Conservation (phyloP, 2,329 filamentous ascomycete genomes). For the Hymenoscyphus salicellus region DNA sequence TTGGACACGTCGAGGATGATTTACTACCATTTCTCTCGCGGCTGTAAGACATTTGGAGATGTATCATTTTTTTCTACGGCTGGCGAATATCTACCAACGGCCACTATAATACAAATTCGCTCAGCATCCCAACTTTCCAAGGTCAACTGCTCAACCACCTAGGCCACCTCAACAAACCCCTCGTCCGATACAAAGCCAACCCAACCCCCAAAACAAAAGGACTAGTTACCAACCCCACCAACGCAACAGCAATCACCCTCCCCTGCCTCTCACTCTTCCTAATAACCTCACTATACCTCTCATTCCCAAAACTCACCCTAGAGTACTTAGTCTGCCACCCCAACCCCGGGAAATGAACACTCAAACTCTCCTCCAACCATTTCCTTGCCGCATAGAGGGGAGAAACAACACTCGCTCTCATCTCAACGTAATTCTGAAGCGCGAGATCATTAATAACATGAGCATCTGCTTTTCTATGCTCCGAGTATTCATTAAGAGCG, state of each 20-base stretch:
- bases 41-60: too few species aligned
- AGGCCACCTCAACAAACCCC: background rate
- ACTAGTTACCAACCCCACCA: slow-evolving; percentile 20
- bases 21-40: too few species aligned
- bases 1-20: too few species aligned
- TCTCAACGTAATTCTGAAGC: slow-evolving; percentile 87
- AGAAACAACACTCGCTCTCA: slow-evolving; percentile 81
- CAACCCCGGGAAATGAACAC: slow-evolving; percentile 68
- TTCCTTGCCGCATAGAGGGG: slow-evolving; percentile 78
- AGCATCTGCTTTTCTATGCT: slow-evolving; percentile 70
- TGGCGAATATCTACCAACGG: too few species aligned
- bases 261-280: slow-evolving; percentile 67
- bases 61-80: too few species aligned
- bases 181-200: slow-evolving; percentile 23
- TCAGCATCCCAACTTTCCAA: background rate
- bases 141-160: background rate
- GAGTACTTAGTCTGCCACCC: slow-evolving; percentile 94
- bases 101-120: background rate
- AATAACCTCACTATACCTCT: slow-evolving; percentile 82
- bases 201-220: slow-evolving; percentile 23
- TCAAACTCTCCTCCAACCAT: slow-evolving; percentile 78
- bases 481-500: slow-evolving; percentile 74
- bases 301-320: slow-evolving; percentile 88
- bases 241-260: slow-evolving; percentile 22
- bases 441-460: slow-evolving; percentile 91